phyloP scores from a whole-genome alignment of 306 rosid species.

The Canavalia gladiata region DNA sequence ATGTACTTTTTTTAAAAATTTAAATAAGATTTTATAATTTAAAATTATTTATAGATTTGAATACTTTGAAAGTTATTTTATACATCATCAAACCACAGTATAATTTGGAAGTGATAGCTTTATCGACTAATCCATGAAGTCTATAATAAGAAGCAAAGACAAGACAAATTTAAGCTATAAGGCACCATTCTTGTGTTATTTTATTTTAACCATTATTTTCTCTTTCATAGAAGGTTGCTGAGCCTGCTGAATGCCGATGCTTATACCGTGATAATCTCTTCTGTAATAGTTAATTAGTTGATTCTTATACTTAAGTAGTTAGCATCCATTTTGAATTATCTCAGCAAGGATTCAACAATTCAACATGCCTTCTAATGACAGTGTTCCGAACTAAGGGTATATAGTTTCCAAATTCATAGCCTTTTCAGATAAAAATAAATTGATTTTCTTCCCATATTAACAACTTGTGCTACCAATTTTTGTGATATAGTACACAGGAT shows the following conservation, averaged over 20 bases:
- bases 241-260: too few relatives aligned
- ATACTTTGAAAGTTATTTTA: background rate
- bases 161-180: background rate
- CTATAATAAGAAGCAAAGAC: background rate
- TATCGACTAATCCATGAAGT: background rate
- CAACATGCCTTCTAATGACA: background rate
- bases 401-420: background rate
- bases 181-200: background rate
- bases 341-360: background rate
- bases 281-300: too few relatives aligned
- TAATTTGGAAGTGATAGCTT: background rate
- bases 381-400: background rate
- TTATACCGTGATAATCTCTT: too few relatives aligned
- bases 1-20: background rate
- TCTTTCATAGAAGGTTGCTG: too few relatives aligned
- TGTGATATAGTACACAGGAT: background rate
- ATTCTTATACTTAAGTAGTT: background rate
- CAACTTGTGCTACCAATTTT: background rate
- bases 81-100: too few relatives aligned
- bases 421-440: too few relatives aligned
- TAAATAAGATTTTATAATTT: background rate
- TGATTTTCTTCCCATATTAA: background rate
- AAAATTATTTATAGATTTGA: background rate
- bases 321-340: slow-evolving; percentile 1
- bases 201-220: background rate